A percentile compares a stretch with the other conserved stretches of the same genome.
Evolutionary conservation across 495 filamentous ascomycete genomes (phyloP).

Genomic region (Extremus antarcticus): DNA sequence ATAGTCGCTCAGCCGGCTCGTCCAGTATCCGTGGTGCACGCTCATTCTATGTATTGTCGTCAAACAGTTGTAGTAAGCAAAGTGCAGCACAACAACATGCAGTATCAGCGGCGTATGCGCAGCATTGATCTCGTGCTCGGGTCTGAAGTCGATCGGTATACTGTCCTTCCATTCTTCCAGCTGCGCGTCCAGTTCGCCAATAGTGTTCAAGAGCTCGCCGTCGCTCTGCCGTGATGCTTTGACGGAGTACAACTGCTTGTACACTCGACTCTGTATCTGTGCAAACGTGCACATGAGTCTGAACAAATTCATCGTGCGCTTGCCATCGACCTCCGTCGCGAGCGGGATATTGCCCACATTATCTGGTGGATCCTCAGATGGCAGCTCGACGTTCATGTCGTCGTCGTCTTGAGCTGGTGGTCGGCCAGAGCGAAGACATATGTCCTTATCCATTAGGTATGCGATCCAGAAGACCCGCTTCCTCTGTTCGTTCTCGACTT

Average conservation of each 20-base stretch:
- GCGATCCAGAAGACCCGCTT: conserved; percentile 98
- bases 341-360: conserved; percentile 89
- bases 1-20: conserved; percentile 85
- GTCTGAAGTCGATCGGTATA: conserved; percentile 87
- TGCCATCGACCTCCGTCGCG: conserved; percentile 54
- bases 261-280: conserved; percentile 84
- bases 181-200: conserved; percentile 87
- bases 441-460: conserved; percentile 90
- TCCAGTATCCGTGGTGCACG: conserved; percentile 97
- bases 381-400: conserved; percentile 95
- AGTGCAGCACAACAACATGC: conserved; percentile 86
- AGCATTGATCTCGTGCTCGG: conserved; percentile 88
- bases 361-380: conserved; percentile 80
- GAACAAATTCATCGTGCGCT: conserved; percentile 88
- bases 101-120: conserved; percentile 81
- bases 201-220: conserved; percentile 87
- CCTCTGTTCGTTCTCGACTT: conserved; percentile 84
- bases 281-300: conserved; percentile 82
- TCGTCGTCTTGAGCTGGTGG: conserved; percentile 94
- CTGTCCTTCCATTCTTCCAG: conserved; percentile 93
- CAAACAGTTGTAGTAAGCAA: conserved; percentile 94
- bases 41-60: conserved; percentile 98
- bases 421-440: conserved; percentile 83
- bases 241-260: conserved; percentile 86
- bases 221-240: conserved; percentile 87